Conservation (phyloP, 257 asterid species). For the Ophiorrhiza pumila region DNA sequence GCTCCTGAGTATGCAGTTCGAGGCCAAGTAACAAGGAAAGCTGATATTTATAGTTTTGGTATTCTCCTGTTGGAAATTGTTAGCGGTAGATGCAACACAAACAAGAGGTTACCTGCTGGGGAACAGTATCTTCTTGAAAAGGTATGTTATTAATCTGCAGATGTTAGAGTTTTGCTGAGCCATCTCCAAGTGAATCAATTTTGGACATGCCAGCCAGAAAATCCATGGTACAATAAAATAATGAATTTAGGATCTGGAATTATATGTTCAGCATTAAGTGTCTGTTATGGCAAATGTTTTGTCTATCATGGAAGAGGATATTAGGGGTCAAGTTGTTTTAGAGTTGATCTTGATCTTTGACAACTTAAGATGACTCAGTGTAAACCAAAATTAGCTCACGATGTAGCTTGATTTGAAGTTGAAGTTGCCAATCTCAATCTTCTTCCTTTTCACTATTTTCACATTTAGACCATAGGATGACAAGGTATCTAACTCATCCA, state of each 20-base stretch:
- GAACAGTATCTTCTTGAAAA: conserved; percentile 69
- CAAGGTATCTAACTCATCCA: not conserved
- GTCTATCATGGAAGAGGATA: not conserved
- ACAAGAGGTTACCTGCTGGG: conserved; percentile 55
- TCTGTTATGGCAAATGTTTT: not conserved
- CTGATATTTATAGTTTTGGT: conserved; percentile 86
- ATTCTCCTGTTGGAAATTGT: conserved; percentile 79
- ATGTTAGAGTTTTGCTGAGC: conserved; percentile 12
- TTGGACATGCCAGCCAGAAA: not conserved
- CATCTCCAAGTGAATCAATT: conserved; percentile 6
- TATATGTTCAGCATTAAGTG: not conserved
- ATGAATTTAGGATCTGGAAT: not conserved
- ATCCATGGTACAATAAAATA: not conserved
- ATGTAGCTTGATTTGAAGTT: not conserved
- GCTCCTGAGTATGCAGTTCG: conserved; percentile 93
- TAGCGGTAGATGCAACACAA: conserved; percentile 71
- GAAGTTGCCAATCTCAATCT: not conserved
- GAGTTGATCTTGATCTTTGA: not conserved
- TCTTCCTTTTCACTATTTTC: not conserved
- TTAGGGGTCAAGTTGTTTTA: not conserved
- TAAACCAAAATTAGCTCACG: not conserved
- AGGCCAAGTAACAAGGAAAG: conserved; percentile 83
- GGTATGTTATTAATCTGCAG: conserved; percentile 40
- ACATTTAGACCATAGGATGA: not conserved
- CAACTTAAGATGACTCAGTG: not conserved